Base-by-base conservation (phyloP, 176 grass and related monocot species). In the Pontederia crassipes region DNA sequence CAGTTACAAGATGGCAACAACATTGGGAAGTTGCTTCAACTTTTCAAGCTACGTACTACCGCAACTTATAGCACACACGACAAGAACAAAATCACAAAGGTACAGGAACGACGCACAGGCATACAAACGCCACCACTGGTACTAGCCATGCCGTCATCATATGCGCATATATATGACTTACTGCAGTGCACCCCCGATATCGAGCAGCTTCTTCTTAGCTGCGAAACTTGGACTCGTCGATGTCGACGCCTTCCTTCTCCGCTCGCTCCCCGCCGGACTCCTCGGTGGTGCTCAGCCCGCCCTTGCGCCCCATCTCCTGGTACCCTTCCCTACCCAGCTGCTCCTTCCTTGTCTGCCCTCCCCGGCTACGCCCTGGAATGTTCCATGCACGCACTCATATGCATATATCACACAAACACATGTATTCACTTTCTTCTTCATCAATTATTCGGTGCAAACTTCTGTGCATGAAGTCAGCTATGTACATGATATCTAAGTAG, bases 161-260 rank as follows among this genome's bases (percentile, higher is more conserved):
- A 24, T 24, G 20, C 20, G 1, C 20, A 24, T 24, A 24, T 24
- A 24, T 24, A 24, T 40, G 32, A 40, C 6, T 40, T 40, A 0
- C 32, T 40, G 32, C 32, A 40, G 20, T 40, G 32, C 32, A 40
- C 32, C 32, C 29, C 32, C 2, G 6, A 40, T 3, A 40, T 40
- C 1, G 6, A 40, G 32, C 32, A 40, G 32, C 32, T 40, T 52
- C 62, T 2, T 65, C 11, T 2, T 52, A 20, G 17, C 26, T 83
- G 57, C 35, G 81, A 56, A 73, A 81, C 83, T 87, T 92, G 66
- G 83, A 81, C 59, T 92, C 83, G 63, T 92, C 80, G 64, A 87
- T 71, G 17, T 75, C 17, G 32, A 84, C 45, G 4, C 77, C 88
- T 66, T 83, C 83, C 10, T 54, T 69, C 12, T 63, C 77, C 12